Base-by-base conservation (phyloP, 768 basidiomycete species). In the Mycena olivaceomarginata region DNA sequence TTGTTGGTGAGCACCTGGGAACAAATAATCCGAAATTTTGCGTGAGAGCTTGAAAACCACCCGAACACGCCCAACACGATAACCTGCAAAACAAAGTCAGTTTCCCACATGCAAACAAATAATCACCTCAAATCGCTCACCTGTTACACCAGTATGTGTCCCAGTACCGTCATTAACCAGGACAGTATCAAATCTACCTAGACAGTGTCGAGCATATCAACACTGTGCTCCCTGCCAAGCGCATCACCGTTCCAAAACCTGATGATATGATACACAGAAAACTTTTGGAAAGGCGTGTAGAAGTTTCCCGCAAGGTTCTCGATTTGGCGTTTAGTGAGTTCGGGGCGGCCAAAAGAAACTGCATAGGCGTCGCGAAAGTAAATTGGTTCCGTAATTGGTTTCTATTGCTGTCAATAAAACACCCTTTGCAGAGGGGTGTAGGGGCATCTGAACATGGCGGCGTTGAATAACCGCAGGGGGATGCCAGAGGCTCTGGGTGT, bases 161-260 rank as follows among this genome's bases (percentile, higher is more conserved):
- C 73, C 75, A 22, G 18, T 56, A 6, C 76, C 77, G 43, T 75
- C 67, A 15, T 83, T 82, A 48, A 85, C 73, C 5, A 87, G 73
- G 1, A 77, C 85, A 4, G 84, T 87, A 73, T 90, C 87, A 80
- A 88, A 89, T 5, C 84, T 74, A 77, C 81, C 78, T 89, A 85
- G 8, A 86, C 77, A n/a, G 81, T 67, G 72, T 88, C 86, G 9
- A 82, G 48, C 9, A 51, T 51, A 51, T 51, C 48, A 9, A 51
- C 15, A 51, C 48, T 51, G 48, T 51, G 48, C 15, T 51, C 15
- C 48, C 48, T 66, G n/a, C 76, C 74, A 11, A 79, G 51, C 2
- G 64, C 41, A 71, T 78, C 77, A 4, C n/a, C 62, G 25, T 70
- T 74, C 67, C 72, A 78, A 41, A 74, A 70, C 64, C 67, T 69